These are phyloP conservation scores for Fusarium sp. DNA, from an alignment of 2,329 filamentous ascomycete species.

Conservation along the genomic window DNA sequence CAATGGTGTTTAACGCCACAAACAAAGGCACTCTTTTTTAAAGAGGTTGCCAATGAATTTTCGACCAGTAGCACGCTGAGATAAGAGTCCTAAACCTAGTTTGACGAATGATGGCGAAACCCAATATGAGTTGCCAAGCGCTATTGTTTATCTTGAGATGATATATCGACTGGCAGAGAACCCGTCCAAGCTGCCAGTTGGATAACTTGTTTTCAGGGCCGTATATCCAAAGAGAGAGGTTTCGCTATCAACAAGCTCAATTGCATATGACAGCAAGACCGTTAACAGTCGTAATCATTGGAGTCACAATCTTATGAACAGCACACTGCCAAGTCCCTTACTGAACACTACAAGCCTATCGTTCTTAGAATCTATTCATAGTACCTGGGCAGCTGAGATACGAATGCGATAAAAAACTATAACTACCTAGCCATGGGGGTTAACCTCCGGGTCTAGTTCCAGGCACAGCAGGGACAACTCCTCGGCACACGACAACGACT, in stretches of 20 bases:
- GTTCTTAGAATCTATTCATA: not conserved
- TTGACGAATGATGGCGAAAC: not conserved
- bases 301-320: not conserved
- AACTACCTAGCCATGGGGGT: not conserved
- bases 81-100: not conserved
- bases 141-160: not conserved
- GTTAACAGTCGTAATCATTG: not conserved
- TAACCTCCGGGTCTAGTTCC: not conserved
- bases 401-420: not conserved
- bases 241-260: not conserved
- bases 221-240: too few species aligned
- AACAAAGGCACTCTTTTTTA: not conserved
- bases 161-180: not conserved
- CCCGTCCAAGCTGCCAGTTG: not conserved
- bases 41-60: not conserved
- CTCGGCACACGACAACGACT: not conserved
- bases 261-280: not conserved
- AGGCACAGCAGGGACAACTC: not conserved
- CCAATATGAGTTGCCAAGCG: not conserved
- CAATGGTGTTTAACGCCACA: not conserved
- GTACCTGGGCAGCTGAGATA: not conserved
- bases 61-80: slow-evolving; percentile 1
- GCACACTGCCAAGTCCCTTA: not conserved
- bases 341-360: not conserved
- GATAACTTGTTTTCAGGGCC: not conserved